Conservation (phyloP, 2,329 filamentous ascomycete genomes). For the Aurifilum marmelostoma region DNA sequence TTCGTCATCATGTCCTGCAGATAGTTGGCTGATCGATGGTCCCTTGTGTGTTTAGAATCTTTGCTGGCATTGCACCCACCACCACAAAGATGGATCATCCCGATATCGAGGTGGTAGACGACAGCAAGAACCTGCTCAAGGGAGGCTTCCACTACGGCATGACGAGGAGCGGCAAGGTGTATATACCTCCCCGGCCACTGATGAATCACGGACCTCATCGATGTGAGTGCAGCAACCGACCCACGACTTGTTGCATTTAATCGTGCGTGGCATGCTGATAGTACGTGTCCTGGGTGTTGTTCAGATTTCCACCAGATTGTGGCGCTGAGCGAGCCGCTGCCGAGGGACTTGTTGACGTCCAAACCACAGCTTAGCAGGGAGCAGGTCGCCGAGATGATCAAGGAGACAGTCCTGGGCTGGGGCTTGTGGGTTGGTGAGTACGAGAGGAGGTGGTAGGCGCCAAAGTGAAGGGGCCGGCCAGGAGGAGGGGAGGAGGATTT, state of each 20-base stretch:
- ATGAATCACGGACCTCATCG: constrained; percentile 55
- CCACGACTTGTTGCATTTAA: too few relatives aligned
- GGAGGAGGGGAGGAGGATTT: too few relatives aligned
- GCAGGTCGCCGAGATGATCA: constrained; percentile 47
- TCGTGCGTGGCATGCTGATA: background rate
- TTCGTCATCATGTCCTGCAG: too few relatives aligned
- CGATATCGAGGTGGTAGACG: constrained; percentile 44
- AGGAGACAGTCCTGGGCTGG: constrained; percentile 54
- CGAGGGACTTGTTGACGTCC: constrained; percentile 41
- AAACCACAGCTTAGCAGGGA: constrained; percentile 46
- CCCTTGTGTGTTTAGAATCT: constrained; percentile 43
- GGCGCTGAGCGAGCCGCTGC: constrained; percentile 49
- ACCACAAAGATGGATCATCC: constrained; percentile 39
- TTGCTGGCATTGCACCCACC: constrained; percentile 43
- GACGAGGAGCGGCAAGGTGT: constrained; percentile 45
- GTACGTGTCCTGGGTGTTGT: background rate
- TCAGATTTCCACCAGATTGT: constrained; percentile 54
- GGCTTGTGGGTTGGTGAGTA: constrained; percentile 51
- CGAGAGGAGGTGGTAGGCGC: constrained; percentile 44
- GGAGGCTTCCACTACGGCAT: constrained; percentile 53
- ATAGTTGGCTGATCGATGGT: constrained; percentile 33
- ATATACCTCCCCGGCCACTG: constrained; percentile 50
- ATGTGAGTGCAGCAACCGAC: constrained; percentile 39
- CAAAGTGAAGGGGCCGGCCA: background rate
- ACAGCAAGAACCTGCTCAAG: constrained; percentile 38